Evolutionary conservation across 495 filamentous ascomycete species (phyloP).

Genomic region (Penicillium riverlandense): DNA sequence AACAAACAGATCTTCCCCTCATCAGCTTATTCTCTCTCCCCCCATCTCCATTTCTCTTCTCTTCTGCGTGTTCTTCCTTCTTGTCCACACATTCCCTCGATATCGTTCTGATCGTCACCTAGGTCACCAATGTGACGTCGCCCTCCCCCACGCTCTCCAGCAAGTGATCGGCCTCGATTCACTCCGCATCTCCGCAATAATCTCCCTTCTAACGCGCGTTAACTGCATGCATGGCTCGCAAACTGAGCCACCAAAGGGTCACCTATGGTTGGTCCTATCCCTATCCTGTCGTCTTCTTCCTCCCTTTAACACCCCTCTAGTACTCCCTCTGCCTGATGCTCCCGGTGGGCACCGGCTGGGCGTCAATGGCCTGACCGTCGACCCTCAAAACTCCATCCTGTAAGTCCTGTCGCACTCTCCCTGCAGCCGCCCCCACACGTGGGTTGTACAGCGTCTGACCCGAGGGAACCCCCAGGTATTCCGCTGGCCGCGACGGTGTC

Average conservation of each 20-base stretch:
- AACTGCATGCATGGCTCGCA: conserved; percentile 39
- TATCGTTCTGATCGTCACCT: background rate
- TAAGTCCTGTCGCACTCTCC: conserved; percentile 34
- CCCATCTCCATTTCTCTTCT: conserved; percentile 1
- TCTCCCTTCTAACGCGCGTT: conserved; percentile 11
- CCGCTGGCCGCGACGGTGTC: conserved; percentile 89
- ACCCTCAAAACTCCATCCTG: conserved; percentile 79
- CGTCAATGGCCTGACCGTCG: conserved; percentile 87
- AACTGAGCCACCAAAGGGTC: conserved; percentile 44
- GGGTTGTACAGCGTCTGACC: conserved; percentile 15
- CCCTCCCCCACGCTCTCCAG: conserved; percentile 12
- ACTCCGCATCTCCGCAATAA: conserved; percentile 35
- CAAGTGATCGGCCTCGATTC: conserved; percentile 24
- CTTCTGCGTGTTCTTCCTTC: background rate
- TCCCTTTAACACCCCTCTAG: conserved; percentile 34
- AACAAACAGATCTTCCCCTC: conserved; percentile 13
- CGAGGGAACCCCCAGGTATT: conserved; percentile 58
- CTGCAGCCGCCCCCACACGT: conserved; percentile 1
- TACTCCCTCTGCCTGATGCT: conserved; percentile 88
- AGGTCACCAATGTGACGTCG: conserved; percentile 12
- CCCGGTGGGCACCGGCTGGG: conserved; percentile 87
- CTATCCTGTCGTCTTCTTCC: conserved; percentile 4
- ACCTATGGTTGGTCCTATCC: conserved; percentile 32
- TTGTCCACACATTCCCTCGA: background rate
- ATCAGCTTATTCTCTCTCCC: conserved; percentile 2